These are phyloP conservation scores for Suillus tomentosus DNA, from an alignment of 768 basidiomycete species.

Conservation along the genomic window DNA sequence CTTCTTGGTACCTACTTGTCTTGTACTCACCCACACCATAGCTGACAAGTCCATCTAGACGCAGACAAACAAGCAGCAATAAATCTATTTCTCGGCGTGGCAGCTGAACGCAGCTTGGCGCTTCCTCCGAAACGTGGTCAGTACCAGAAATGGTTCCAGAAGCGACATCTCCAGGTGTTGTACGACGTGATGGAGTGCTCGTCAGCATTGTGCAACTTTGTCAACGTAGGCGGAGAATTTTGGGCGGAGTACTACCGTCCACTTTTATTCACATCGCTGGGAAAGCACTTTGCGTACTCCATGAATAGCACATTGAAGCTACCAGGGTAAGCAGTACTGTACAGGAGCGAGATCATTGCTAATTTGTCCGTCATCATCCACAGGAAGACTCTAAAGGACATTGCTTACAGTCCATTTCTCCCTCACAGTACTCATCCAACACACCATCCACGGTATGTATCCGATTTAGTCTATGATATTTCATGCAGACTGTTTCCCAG, in stretches of 20 bases:
- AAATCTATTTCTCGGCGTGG: constrained; percentile 91
- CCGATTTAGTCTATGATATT: constrained; percentile 27
- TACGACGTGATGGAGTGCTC: constrained; percentile 70
- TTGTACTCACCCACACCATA: neutral
- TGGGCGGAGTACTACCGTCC: constrained; percentile 93
- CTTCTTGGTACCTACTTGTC: constrained; percentile 60
- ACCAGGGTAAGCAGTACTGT: constrained; percentile 58
- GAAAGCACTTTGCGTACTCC: constrained; percentile 89
- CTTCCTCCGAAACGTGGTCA: constrained; percentile 60
- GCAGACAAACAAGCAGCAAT: constrained; percentile 98
- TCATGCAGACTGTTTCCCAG: constrained; percentile 36
- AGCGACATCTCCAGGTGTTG: constrained; percentile 66
- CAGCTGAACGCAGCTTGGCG: constrained; percentile 46
- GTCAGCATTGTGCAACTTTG: constrained; percentile 59
- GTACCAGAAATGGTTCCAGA: constrained; percentile 85
- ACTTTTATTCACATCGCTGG: constrained; percentile 77
- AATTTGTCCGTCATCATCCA: neutral
- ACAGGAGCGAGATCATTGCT: neutral
- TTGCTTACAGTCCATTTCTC: constrained; percentile 76
- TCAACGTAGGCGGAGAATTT: constrained; percentile 65
- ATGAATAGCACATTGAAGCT: constrained; percentile 88
- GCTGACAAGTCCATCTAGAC: constrained; percentile 48
- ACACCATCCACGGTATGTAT: constrained; percentile 38
- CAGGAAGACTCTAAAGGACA: constrained; percentile 70
- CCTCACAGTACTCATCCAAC: constrained; percentile 47